Conservation (phyloP, 306 rosid species). For the Gastrolobium villosum region DNA sequence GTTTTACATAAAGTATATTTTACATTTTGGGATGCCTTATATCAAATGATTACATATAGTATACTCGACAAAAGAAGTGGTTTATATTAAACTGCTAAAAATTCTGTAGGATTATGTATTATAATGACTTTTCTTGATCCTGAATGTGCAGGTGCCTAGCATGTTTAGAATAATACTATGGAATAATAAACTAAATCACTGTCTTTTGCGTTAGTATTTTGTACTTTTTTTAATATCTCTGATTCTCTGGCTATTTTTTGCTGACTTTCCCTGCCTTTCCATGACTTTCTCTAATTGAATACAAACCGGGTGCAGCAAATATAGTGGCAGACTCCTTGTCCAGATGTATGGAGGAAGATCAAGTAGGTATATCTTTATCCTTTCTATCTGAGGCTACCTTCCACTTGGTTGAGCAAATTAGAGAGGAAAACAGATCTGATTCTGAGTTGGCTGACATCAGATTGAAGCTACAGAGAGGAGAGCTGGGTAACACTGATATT, state of each 20-base stretch:
- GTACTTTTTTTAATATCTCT: background rate
- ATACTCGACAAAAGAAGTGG: background rate
- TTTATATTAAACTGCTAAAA: background rate
- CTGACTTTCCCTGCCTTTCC: background rate
- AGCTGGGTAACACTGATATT: too few relatives aligned
- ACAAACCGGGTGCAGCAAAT: too few relatives aligned
- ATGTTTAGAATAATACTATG: background rate
- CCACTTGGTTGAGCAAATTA: too few relatives aligned
- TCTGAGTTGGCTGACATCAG: too few relatives aligned
- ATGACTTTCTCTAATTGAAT: too few relatives aligned
- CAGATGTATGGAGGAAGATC: too few relatives aligned
- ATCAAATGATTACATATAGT: background rate
- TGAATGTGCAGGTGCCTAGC: background rate
- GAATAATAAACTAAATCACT: background rate
- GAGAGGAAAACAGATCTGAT: too few relatives aligned
- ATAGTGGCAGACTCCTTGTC: too few relatives aligned
- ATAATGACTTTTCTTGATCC: background rate
- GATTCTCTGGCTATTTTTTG: slow-evolving; percentile 21
- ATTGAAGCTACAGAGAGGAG: too few relatives aligned
- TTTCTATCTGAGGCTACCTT: too few relatives aligned
- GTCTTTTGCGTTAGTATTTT: background rate
- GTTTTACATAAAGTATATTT: background rate
- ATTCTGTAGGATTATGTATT: background rate
- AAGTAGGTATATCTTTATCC: too few relatives aligned
- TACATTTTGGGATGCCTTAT: slow-evolving; percentile 19